Evolutionary conservation across 768 basidiomycete genomes (phyloP), one percentile per base, ranked within the genome.

Genomic region (Tulasnella sp.): DNA sequence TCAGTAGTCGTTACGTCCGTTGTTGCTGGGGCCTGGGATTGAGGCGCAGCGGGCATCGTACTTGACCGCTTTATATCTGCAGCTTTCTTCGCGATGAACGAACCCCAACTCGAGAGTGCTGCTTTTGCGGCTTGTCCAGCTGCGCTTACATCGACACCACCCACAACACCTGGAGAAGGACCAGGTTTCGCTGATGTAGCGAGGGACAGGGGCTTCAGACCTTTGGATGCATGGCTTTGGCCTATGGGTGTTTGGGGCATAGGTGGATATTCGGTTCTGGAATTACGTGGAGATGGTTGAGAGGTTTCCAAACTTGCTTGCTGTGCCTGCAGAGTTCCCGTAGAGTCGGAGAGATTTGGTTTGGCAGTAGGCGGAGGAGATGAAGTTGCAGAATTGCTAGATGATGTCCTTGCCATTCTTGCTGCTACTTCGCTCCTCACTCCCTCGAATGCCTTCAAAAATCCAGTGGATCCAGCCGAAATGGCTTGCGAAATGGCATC

Each of bases 391-490:
- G 48, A 53, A 28, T 20, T 44, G 33, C 35, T 27, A 5, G 48
- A 53, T 15, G 53, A 28, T n/a, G 56, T n/a, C 35, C 48, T 48
- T 16, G 56, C 49, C 20, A 59, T 29, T 22, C 57, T 43, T n/a
- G 49, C 45, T 4, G 57, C 48, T 13, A 68, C 59, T 29, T 77
- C 89, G 32, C 51, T 61, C 5, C 79, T 74, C 9, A 93, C 85
- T 33, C 88, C 88, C 60, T 91, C 88, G 5, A 95, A 80, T 0
- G 90, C 90, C 58, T 83, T 89, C 68, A 92, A 81, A 58, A 95
- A 79, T 56, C 75, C 81, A 13, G 82, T 74, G 3, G 88, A 85
- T 22, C 89, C 81, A 5, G 71, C 75, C 0, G 72, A 74, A 41
- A 91, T 58, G 0, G 88, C 90, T 28, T 80, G 74, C 6, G 80